phyloP scores from a whole-genome alignment of 2,329 filamentous ascomycete species.

The Allantophomopsis lycopodina region DNA sequence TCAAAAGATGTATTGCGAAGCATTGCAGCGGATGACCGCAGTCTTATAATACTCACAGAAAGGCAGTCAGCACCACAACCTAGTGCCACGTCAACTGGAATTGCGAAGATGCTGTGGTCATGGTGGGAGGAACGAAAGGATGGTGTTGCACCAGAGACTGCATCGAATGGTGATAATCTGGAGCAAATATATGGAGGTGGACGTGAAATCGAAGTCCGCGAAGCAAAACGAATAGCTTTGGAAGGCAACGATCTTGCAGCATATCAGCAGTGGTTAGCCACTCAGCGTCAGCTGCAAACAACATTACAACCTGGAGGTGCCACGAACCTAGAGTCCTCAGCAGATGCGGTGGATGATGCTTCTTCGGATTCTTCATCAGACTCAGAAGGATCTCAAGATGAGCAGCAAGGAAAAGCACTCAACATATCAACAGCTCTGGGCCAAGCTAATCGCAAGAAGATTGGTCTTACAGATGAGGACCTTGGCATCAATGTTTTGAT shows the following conservation, averaged over 20 bases:
- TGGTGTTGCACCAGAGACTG: conserved; percentile 44
- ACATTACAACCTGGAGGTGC: conserved; percentile 60
- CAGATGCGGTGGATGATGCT: conserved; percentile 68
- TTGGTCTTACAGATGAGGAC: conserved; percentile 78
- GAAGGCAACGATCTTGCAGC: conserved; percentile 63
- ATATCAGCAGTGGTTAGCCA: conserved; percentile 88
- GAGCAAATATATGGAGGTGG: conserved; percentile 56
- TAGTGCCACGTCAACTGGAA: conserved; percentile 13
- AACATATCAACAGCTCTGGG: conserved; percentile 79
- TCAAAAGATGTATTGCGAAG: conserved; percentile 66
- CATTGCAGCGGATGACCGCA: conserved; percentile 64
- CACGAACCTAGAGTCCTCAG: conserved; percentile 52
- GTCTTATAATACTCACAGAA: conserved; percentile 81
- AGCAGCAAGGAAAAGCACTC: conserved; percentile 82
- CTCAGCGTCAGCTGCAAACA: conserved; percentile 74
- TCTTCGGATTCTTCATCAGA: conserved; percentile 77
- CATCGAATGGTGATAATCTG: conserved; percentile 37
- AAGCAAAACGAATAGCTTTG: conserved; percentile 50
- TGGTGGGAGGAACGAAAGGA: conserved; percentile 61
- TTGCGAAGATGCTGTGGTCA: conserved; percentile 68
- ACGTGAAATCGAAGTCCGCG: conserved; percentile 42
- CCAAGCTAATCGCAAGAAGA: conserved; percentile 73
- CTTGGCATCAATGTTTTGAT: conserved; percentile 84
- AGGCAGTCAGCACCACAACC: conserved; percentile 24
- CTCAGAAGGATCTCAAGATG: conserved; percentile 78